Percentiles rank a stretch among this genome's conserved stretches.
These are phyloP conservation scores for Apodospora peruviana DNA, from an alignment of 495 filamentous ascomycete species.

Conservation along the genomic window DNA sequence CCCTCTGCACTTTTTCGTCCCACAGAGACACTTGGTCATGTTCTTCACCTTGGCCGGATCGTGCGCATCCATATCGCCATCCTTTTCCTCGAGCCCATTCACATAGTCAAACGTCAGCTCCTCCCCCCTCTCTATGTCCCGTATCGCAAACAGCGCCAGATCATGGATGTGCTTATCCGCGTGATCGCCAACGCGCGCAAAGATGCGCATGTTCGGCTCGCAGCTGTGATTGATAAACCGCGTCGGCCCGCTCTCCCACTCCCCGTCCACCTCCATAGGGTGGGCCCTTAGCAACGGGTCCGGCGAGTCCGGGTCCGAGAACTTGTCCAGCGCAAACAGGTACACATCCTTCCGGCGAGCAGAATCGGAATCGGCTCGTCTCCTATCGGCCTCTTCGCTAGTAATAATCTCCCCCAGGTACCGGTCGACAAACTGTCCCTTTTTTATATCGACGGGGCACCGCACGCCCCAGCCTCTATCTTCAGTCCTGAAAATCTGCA, in stretches of 20 bases:
- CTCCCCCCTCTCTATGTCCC: conserved; percentile 59
- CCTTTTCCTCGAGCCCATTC: conserved; percentile 44
- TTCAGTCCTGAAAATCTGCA: conserved; percentile 78
- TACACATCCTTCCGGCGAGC: conserved; percentile 58
- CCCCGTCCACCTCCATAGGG: conserved; percentile 50
- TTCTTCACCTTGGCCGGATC: conserved; percentile 40
- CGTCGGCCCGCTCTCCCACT: conserved; percentile 53
- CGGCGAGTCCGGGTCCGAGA: conserved; percentile 43
- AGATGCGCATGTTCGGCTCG: conserved; percentile 68
- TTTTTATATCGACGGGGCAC: conserved; percentile 58
- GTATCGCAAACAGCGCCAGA: conserved; percentile 75
- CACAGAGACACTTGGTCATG: conserved; percentile 62
- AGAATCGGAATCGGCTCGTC: conserved; percentile 48
- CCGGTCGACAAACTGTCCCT: conserved; percentile 81
- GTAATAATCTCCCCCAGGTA: conserved; percentile 90
- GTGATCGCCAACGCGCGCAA: conserved; percentile 74
- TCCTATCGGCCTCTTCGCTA: conserved; percentile 56
- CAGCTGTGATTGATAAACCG: conserved; percentile 75
- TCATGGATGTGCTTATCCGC: conserved; percentile 74
- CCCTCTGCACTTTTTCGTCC: conserved; percentile 58
- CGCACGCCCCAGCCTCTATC: conserved; percentile 80
- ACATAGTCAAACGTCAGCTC: conserved; percentile 90
- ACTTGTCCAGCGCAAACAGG: conserved; percentile 82
- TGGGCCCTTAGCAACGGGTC: conserved; percentile 35
- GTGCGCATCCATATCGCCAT: conserved; percentile 46